These are phyloP conservation scores for Rhodocollybia butyracea DNA, from an alignment of 768 basidiomycete genomes.

Conservation along the genomic window DNA sequence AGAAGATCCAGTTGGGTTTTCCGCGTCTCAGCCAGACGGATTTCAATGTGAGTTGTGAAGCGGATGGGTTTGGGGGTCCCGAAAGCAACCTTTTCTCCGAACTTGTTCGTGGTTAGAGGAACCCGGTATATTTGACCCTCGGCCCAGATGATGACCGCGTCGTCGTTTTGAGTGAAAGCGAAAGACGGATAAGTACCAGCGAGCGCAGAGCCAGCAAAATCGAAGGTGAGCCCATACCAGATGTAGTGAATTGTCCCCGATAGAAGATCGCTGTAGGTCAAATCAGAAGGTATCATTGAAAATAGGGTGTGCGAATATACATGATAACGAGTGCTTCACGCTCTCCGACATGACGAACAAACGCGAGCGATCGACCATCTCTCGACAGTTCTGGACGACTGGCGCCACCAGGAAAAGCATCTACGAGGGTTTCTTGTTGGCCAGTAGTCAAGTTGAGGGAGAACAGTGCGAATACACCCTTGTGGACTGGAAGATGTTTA, in stretches of 20 bases:
- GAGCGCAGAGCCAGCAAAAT: conserved; percentile 60
- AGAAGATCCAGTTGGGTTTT: conserved; percentile 45
- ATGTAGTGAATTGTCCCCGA: conserved; percentile 63
- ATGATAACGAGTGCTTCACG: conserved; percentile 71
- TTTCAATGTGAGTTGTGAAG: conserved; percentile 62
- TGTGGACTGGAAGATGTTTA: conserved; percentile 44
- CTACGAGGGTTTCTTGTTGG: conserved; percentile 48
- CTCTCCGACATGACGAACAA: conserved; percentile 69
- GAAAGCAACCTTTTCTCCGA: conserved; percentile 46
- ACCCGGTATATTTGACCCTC: conserved; percentile 66
- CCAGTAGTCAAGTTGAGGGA: conserved; percentile 57
- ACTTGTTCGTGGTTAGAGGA: conserved; percentile 47
- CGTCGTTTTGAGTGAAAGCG: conserved; percentile 58
- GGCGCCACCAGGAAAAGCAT: conserved; percentile 62
- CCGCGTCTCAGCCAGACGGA: conserved; percentile 59
- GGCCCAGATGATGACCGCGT: conserved; percentile 70
- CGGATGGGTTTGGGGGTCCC: conserved; percentile 42
- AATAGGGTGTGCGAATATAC: conserved; percentile 30
- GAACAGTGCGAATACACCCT: conserved; percentile 69
- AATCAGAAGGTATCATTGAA: background rate
- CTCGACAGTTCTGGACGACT: conserved; percentile 67
- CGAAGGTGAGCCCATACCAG: conserved; percentile 70
- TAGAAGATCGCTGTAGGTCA: conserved; percentile 51
- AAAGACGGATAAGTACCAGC: conserved; percentile 81
- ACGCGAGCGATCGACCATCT: conserved; percentile 67